Percentiles rank a stretch among this genome's conserved stretches.
These are phyloP conservation scores for Tagetes erecta DNA, from an alignment of 129 eudicot genomes.

Conservation along the genomic window DNA sequence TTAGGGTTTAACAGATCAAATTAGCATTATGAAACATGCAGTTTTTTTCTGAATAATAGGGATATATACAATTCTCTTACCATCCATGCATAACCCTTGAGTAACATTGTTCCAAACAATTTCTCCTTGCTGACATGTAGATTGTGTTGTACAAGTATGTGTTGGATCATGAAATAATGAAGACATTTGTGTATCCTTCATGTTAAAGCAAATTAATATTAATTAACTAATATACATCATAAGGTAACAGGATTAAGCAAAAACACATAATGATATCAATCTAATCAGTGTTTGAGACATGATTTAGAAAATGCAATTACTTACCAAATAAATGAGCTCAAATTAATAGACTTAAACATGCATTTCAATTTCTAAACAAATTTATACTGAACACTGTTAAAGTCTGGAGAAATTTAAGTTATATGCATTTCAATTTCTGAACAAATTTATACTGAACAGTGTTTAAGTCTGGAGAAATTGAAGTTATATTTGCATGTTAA, in stretches of 20 bases:
- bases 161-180: slow-evolving; percentile 27
- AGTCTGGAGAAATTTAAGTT: too few relatives aligned
- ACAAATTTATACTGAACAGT: background rate
- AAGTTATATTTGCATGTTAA: background rate
- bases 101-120: slow-evolving; percentile 23
- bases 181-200: slow-evolving; percentile 31
- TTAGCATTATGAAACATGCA: background rate
- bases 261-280: background rate
- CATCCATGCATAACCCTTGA: slow-evolving; percentile 12
- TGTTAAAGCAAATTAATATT: background rate
- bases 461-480: background rate
- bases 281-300: background rate
- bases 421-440: too few relatives aligned
- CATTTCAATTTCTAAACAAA: background rate
- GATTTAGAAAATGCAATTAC: background rate
- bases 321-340: slow-evolving; percentile 8
- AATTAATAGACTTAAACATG: background rate
- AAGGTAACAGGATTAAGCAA: background rate
- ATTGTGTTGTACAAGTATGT: slow-evolving; percentile 17
- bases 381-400: too few relatives aligned
- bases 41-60: background rate
- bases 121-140: slow-evolving; percentile 30
- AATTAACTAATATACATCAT: slow-evolving; percentile 10
- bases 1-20: background rate
- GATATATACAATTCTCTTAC: background rate